Conservation (phyloP, 129 eudicot genomes). For the Flaveria trinervia region DNA sequence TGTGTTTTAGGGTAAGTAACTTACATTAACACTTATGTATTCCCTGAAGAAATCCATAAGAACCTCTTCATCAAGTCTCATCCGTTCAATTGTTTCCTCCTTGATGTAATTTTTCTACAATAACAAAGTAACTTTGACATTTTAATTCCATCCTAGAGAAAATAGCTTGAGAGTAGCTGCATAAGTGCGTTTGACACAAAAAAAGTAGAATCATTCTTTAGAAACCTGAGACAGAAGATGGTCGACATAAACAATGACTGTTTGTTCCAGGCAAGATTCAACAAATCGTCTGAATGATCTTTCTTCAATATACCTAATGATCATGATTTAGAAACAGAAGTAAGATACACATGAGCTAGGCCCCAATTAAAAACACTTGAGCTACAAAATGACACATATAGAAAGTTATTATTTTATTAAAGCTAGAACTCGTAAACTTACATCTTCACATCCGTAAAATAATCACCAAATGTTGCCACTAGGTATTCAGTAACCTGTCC, state of each 20-base stretch:
- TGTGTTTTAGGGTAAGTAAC: conserved; percentile 30
- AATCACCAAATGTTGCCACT: conserved; percentile 93
- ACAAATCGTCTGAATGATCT: conserved; percentile 92
- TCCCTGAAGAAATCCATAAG: conserved; percentile 97
- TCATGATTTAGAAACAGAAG: conserved; percentile 22
- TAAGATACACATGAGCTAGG: background rate
- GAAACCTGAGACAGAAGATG: conserved; percentile 81
- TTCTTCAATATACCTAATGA: conserved; percentile 85
- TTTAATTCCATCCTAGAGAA: conserved; percentile 13
- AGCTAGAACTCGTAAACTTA: conserved; percentile 35
- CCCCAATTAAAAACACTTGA: background rate
- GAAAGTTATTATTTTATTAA: background rate
- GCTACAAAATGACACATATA: background rate
- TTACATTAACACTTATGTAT: conserved; percentile 82
- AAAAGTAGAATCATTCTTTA: background rate
- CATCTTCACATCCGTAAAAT: conserved; percentile 90
- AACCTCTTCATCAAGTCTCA: conserved; percentile 96
- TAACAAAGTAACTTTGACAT: background rate
- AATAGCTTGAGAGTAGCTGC: background rate
- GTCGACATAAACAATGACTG: conserved; percentile 88
- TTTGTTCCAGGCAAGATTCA: conserved; percentile 93
- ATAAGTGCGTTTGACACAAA: background rate
- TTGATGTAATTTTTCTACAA: conserved; percentile 86
- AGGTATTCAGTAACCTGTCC: conserved; percentile 98
- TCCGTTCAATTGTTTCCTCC: conserved; percentile 96